Evolutionary conservation across 2,329 filamentous ascomycete genomes (phyloP), one percentile per base, ranked within the genome.

Genomic region (Beauveria caledonica): DNA sequence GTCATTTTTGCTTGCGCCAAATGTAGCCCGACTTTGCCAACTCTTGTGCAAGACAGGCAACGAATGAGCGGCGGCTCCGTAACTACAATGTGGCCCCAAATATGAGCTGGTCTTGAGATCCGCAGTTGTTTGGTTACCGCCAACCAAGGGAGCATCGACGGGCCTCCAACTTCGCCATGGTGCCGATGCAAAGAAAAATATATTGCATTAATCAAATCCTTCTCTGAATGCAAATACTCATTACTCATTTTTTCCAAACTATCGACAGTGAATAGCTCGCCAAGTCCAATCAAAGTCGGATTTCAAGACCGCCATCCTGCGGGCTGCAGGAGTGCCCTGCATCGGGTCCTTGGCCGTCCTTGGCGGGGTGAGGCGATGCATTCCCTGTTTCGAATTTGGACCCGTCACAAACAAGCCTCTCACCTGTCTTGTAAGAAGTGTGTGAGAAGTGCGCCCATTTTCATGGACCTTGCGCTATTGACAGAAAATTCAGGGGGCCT

Each of bases 361-460:
- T 36, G 39, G 15, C 39, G 52, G 39, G 36, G 39, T 27, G 21
- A 49, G 55, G 40, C 33, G 55, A 49, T 21, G 58, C 58, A 50
- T 25, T 36, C 44, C 13, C 36, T 25, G 58, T 60, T 60, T 60
- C 58, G 44, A 33, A 42, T 29, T 51, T 60, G 51, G 58, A 50
- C 27, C 58, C 44, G 42, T 33, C 50, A 55, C 33, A 59, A 21
- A 55, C 51, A 53, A 44, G 40, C 36, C 50, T 60, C 58, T 53
- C 58, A 53, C 49, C 39, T 15, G 19, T 55, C 48, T 21, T 56
- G 58, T 60, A 44, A 49, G 50, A 60, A 33, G 50, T 60, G 58
- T 60, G 58, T 60, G 58, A 60, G 58, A 60, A 55, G 15, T 49
- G 23, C 39, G 48, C 55, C 45, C 29, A 40, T 49, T 49, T 40